phyloP scores from a whole-genome alignment of 306 rosid genomes.

The Ochetophila trinervis region DNA sequence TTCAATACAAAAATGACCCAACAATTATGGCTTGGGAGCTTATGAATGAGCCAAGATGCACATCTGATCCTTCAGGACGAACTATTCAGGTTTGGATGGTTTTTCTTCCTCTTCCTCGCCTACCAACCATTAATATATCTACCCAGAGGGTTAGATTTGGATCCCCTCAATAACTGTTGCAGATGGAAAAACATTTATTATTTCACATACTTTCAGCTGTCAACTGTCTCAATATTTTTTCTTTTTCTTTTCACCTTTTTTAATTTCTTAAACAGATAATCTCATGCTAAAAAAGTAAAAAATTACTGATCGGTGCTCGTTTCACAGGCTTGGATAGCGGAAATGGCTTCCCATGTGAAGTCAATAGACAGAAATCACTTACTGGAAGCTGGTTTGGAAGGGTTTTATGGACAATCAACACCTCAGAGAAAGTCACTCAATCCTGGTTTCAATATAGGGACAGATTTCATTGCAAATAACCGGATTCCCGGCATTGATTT shows the following conservation, averaged over 20 bases:
- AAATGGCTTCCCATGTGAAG: conserved; percentile 85
- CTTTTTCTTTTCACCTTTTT: conserved; percentile 10
- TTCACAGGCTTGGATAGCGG: conserved; percentile 79
- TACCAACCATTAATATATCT: neutral
- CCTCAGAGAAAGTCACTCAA: conserved; percentile 68
- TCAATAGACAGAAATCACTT: conserved; percentile 85
- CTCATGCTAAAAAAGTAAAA: neutral
- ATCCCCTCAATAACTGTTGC: neutral
- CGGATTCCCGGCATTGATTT: conserved; percentile 63
- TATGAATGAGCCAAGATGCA: conserved; percentile 87
- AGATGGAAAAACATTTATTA: neutral
- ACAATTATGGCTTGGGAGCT: conserved; percentile 99
- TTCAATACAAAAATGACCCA: conserved; percentile 77
- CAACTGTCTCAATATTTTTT: neutral
- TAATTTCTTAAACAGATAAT: neutral
- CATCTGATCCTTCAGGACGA: conserved; percentile 88
- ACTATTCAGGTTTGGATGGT: conserved; percentile 64
- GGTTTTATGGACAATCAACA: conserved; percentile 77
- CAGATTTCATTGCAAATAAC: conserved; percentile 83
- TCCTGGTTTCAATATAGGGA: conserved; percentile 62
- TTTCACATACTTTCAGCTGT: neutral
- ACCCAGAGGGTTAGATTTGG: neutral
- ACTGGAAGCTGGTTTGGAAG: conserved; percentile 86
- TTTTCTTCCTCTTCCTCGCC: conserved; percentile 1
- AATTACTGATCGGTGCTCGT: conserved; percentile 2